Percentiles rank a stretch among this genome's conserved stretches.
Evolutionary conservation across 225 moss, liverwort and hornwort species (phyloP).

Genomic region (Pseudoscleropodium purum): DNA sequence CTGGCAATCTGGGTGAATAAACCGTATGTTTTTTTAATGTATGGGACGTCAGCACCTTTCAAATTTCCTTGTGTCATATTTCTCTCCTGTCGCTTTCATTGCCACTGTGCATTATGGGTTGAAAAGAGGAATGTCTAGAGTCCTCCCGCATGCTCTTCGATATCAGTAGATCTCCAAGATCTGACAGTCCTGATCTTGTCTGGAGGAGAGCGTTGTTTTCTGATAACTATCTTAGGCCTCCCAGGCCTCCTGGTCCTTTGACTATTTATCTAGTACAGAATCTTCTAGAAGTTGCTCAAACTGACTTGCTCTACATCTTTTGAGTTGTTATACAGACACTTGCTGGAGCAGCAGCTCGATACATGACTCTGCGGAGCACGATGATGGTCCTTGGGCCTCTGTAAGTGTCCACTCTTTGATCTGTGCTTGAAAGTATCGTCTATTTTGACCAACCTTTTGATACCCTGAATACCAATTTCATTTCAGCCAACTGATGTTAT

Average conservation of each 20-base stretch:
- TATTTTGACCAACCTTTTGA: not conserved
- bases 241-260: too few species aligned
- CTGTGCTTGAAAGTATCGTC: not conserved
- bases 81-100: not conserved
- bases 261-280: not conserved
- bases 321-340: slow-evolving; percentile 49
- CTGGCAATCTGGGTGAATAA: not conserved
- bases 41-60: not conserved
- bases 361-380: slow-evolving; percentile 67
- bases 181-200: not conserved
- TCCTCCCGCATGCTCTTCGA: not conserved
- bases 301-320: not conserved
- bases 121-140: not conserved
- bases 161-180: not conserved
- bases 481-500: not conserved
- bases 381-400: slow-evolving; percentile 87
- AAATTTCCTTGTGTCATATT: not conserved
- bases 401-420: slow-evolving; percentile 21
- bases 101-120: not conserved
- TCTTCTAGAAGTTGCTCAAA: not conserved
- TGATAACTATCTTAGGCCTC: not conserved
- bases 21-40: not conserved
- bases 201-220: not conserved
- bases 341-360: slow-evolving; percentile 78
- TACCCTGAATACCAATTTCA: not conserved